Base-by-base conservation (phyloP, 352 stramenopile genomes). In the Pseudoperonospora humuli region DNA sequence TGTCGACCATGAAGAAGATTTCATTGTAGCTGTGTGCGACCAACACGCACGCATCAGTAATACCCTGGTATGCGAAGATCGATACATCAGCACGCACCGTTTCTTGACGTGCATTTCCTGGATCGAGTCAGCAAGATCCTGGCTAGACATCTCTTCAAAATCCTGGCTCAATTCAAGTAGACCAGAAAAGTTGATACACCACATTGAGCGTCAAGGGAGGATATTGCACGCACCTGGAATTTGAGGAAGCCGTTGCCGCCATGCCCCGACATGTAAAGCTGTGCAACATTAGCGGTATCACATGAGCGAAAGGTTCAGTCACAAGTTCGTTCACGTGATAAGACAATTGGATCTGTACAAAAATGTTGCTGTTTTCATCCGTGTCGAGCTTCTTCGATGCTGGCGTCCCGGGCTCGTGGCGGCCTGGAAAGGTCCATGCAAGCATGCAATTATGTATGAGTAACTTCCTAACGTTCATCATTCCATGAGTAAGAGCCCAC, bases 1-100 rank as follows among this genome's bases (percentile, higher is more conserved):
- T 98, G 76, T 98, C 95, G n/a, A 97, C 89, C 63, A 98, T 96
- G 56, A 98, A 97, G 38, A 98, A 93, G 15, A 98, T 87, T 54
- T 97, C 75, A 25, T 96, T 86, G 67, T 96, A 98, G 33, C 81
- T 89, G 43, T 18, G 25, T 15, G 23, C 2, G 25, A 24, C 23
- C 5, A 1, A 33, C 23, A 42, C 17, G 7, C 14, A 28, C 40
- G 23, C 18, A 20, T 39, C 14, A 20, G n/a, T 3, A 42, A 13
- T 3, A 15, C 8, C 17, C 19, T 49, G 7, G 7, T 7, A 15
- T 37, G 5, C 3, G 15, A 8, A 39, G 20, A 11, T 28, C n/a
- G 18, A 7, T 38, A 23, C 9, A 26, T 11, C 5, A 11, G 11
- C 29, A 62, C 67, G 21, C 31, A 89, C 69, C 82, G 70, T 43